phyloP scores from a whole-genome alignment of 192 early-diverging fungal species.

The Backusella circina region DNA sequence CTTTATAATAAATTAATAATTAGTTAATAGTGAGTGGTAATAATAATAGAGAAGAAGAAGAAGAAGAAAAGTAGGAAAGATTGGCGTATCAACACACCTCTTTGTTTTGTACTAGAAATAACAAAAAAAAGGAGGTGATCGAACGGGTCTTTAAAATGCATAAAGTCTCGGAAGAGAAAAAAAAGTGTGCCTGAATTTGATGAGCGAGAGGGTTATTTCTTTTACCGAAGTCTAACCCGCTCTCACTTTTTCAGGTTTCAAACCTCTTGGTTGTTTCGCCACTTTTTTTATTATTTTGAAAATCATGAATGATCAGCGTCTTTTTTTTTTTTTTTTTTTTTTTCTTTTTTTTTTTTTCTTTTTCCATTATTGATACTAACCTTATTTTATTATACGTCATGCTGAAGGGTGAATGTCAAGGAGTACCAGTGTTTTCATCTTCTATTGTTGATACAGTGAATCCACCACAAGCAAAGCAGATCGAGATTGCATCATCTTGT shows the following conservation, averaged over 20 bases:
- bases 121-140: background rate
- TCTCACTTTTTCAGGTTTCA: background rate
- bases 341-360: no score
- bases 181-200: background rate
- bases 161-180: background rate
- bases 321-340: background rate
- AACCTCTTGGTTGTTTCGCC: background rate
- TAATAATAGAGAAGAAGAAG: background rate
- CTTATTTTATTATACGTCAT: background rate
- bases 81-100: background rate
- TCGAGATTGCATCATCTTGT: background rate
- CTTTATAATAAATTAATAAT: background rate
- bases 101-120: background rate
- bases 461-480: background rate
- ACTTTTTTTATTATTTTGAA: background rate
- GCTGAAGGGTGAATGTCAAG: slow-evolving; percentile 3
- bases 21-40: background rate
- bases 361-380: background rate
- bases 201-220: background rate
- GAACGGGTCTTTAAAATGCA: slow-evolving; percentile 1
- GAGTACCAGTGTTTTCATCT: background rate
- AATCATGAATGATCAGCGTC: background rate
- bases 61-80: background rate
- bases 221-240: background rate
- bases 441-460: background rate